Evolutionary conservation across 2,329 filamentous ascomycete species (phyloP), one percentile per base, ranked within the genome.

Genomic region (Didymella pinodella): DNA sequence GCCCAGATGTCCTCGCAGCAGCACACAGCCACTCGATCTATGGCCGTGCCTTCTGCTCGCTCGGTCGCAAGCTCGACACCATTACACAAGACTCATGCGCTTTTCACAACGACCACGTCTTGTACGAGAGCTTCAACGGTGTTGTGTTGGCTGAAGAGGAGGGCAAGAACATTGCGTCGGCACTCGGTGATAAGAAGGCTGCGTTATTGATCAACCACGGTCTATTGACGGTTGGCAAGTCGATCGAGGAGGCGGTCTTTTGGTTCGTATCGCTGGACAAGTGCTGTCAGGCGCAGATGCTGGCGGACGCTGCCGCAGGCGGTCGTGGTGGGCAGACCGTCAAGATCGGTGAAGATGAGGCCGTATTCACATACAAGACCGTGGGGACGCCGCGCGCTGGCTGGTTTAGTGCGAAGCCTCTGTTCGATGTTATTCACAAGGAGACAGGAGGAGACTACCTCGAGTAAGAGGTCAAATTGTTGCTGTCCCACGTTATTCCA

Each of bases 371-470:
- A 0, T 87, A 85, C 67, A 86, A 88, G 75, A 83, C 85, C 0
- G 80, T 92, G 3, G 90, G 90, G 0, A 84, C 80, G 0, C 81
- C 84, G 16, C 69, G 74, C 32, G 87, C 86, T 0, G 90, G 68
- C 11, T 92, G 85, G 82, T 93, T 92, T 71, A 87, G 83, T 66
- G 90, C 87, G 6, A 88, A 88, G 78, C 89, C 90, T 16, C 66
- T 88, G 63, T 92, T 92, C 77, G 89, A 91, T 78, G 77, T 91
- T 40, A 85, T 90, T 62, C 84, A 88, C 67, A 83, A 83, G 71
- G 85, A 89, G 77, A 85, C 83, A 2, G 78, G 78, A 22, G 84
- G 84, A 2, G 83, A 84, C 11, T 87, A 87, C 71, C 68, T 87
- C 63, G 70, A 81, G 59, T 83, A 75, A 66, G 20, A 38, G 18